Conservation (phyloP, 2,329 filamentous ascomycete genomes). For the Scedosporium boydii region DNA sequence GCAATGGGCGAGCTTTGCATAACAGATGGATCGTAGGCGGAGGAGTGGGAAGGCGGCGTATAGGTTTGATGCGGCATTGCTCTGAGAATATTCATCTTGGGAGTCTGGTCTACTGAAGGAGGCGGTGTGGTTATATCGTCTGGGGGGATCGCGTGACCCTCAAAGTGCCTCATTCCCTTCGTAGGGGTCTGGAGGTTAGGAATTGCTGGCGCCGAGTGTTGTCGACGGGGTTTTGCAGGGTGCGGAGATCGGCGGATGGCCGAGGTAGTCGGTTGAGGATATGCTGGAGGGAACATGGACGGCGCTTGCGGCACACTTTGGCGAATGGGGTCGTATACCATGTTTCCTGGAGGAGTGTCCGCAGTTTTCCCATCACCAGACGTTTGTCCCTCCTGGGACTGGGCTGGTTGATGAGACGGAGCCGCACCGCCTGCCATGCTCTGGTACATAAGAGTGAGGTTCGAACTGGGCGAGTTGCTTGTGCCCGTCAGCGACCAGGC, state of each 20-base stretch:
- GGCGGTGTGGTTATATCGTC: slow-evolving; percentile 22
- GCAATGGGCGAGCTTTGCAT: slow-evolving; percentile 30
- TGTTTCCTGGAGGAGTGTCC: slow-evolving; percentile 44
- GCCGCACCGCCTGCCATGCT: slow-evolving; percentile 26
- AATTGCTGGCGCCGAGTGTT: slow-evolving; percentile 12
- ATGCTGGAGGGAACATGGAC: slow-evolving; percentile 37
- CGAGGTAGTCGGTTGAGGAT: slow-evolving; percentile 39
- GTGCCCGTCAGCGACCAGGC: slow-evolving; percentile 85
- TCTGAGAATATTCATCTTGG: slow-evolving; percentile 17
- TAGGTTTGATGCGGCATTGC: slow-evolving; percentile 19
- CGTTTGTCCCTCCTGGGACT: background rate
- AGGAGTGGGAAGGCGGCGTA: slow-evolving; percentile 30
- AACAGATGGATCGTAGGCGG: slow-evolving; percentile 31
- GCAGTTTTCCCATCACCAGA: slow-evolving; percentile 19
- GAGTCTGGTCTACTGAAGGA: slow-evolving; percentile 18
- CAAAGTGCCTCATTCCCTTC: slow-evolving; percentile 17
- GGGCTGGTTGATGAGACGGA: background rate
- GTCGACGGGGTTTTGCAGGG: slow-evolving; percentile 16
- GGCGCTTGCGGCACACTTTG: slow-evolving; percentile 41
- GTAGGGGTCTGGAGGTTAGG: slow-evolving; percentile 7
- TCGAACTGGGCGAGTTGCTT: slow-evolving; percentile 76
- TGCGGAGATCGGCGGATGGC: slow-evolving; percentile 35
- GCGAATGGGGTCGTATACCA: slow-evolving; percentile 51
- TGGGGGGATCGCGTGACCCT: slow-evolving; percentile 14
- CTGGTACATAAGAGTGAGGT: slow-evolving; percentile 72